Evolutionary conservation across 2,329 filamentous ascomycete genomes (phyloP), one percentile per base, ranked within the genome.

Genomic region (Paracoccidioides brasiliensis): DNA sequence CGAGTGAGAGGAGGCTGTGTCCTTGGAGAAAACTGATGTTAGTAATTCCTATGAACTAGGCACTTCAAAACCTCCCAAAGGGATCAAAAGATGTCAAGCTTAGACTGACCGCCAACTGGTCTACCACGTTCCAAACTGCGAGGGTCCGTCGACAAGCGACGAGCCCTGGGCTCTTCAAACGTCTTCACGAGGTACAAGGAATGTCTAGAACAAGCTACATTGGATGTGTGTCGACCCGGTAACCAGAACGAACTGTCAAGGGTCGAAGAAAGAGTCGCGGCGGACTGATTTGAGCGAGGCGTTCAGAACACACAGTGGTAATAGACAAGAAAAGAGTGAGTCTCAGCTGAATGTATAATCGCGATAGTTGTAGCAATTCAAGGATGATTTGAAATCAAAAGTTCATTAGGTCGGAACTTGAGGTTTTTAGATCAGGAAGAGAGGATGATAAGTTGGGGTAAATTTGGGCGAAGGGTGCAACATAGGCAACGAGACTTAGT

Each of bases 401-500:
- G 22, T 22, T 22, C 22, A 2, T 22, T 22, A 22, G 22, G 33
- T 37, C 45, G 49, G 43, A 55, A 22, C 46, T 12, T 46, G 38
- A 52, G 22, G 22, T 22, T 22, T 22, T 22, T 2, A 22, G 55
- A 49, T 37, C 15, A 46, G 32, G 5, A 37, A n/a, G 38, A 40
- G 58, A 38, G 15, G 45, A 54, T 55, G 53, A 57, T 61, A 58
- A 51, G 56, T 45, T 60, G 62, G 62, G 59, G 55, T 64, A 60
- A 59, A 61, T 50, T 59, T 63, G 60, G 56, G 57, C 59, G 62
- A 57, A 56, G 58, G 57, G 60, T 60, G 68, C 62, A 58, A 63
- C 58, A 62, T 57, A 62, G 63, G 53, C 66, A 73, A 75, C 73
- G 72, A 76, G 69, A 72, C 73, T 75, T 76, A 75, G 72, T 74